Evolutionary conservation across 306 rosid genomes (phyloP).

Genomic region (Lotus japonicus): DNA sequence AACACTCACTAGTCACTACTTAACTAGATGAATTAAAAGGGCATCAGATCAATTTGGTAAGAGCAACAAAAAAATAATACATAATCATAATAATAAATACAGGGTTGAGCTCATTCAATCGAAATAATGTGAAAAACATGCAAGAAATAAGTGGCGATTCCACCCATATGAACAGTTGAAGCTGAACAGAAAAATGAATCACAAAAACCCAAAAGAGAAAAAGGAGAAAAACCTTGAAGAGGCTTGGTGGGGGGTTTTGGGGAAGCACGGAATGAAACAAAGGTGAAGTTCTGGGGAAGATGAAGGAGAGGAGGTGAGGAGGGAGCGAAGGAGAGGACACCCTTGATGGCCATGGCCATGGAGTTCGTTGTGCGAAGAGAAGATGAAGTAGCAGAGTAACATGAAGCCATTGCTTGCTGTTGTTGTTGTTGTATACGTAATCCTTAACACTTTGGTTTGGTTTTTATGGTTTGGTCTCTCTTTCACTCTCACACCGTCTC

Average conservation of each 20-base stretch:
- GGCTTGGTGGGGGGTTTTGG: constrained; percentile 31
- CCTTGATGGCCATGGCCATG: constrained; percentile 38
- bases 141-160: neutral
- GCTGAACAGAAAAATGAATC: neutral
- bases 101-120: neutral
- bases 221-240: constrained; percentile 47
- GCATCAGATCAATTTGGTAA: neutral
- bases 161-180: neutral
- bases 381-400: constrained; percentile 37
- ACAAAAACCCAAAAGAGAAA: neutral
- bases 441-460: neutral
- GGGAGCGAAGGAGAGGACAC: constrained; percentile 42
- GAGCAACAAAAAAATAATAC: neutral
- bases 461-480: neutral
- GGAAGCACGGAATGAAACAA: constrained; percentile 33
- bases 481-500: too few species aligned
- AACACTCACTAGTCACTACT: neutral
- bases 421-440: too few species aligned
- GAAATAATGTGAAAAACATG: too few species aligned
- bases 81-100: neutral
- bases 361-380: constrained; percentile 42
- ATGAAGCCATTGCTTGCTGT: constrained; percentile 30
- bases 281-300: constrained; percentile 29
- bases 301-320: constrained; percentile 15
- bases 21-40: neutral